Conservation (phyloP, 1,284 basidiomycete genomes). For the Marasmius fiardii region DNA sequence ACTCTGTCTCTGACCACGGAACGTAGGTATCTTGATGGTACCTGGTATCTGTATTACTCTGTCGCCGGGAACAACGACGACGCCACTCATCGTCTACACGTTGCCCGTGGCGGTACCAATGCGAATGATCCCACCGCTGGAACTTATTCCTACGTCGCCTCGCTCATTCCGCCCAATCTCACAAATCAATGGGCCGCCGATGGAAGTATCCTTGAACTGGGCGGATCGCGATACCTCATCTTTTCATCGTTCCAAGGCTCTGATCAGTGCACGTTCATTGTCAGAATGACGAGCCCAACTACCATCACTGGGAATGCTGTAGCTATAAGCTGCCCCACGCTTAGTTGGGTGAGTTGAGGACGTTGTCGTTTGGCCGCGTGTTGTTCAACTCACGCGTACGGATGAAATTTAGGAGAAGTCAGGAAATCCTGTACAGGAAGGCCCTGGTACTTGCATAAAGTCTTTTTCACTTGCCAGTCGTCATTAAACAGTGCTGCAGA, state of each 20-base stretch:
- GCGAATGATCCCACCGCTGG: constrained; percentile 15
- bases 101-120: constrained; percentile 17
- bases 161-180: constrained; percentile 18
- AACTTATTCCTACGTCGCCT: constrained; percentile 16
- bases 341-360: constrained; percentile 10
- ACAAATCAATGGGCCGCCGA: constrained; percentile 18
- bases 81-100: constrained; percentile 18
- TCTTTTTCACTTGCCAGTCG: neutral
- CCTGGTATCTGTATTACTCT: constrained; percentile 20
- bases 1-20: neutral
- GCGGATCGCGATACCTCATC: constrained; percentile 14
- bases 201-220: constrained; percentile 16
- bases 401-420: constrained; percentile 11
- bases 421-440: constrained; percentile 18
- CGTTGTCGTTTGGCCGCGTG: neutral
- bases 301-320: constrained; percentile 15
- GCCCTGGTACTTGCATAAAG: constrained; percentile 10
- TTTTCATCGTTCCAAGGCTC: constrained; percentile 14
- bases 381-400: neutral
- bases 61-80: constrained; percentile 18
- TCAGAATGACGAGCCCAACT: constrained; percentile 14
- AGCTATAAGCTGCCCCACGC: constrained; percentile 17
- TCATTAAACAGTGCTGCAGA: constrained; percentile 4
- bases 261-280: constrained; percentile 16
- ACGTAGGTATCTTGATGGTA: constrained; percentile 14